Base-by-base conservation (phyloP, 805 yeast species). In the Candida orba region DNA sequence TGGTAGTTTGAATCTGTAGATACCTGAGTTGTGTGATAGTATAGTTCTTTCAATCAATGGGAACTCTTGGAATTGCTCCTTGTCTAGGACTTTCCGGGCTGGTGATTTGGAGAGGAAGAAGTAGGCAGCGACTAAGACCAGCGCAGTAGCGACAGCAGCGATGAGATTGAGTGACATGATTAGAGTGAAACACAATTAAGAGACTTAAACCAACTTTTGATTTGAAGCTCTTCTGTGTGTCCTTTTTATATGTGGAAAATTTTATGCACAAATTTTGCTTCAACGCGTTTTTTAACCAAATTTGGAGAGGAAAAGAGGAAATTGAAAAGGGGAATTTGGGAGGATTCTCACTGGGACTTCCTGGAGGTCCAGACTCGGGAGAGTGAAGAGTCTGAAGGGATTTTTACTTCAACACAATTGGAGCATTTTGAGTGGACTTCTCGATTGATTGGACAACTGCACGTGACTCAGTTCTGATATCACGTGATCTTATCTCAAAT, bases 1-100 rank as follows among this genome's bases (percentile, higher is more conserved):
- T 42, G 96, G 96, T 53, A 91, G 75, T 12, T 82, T 86, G 59
- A 91, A 88, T 59, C 90, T 77, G 68, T 87, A 86, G 46, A 88
- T 66, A 37, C 90, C 85, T 24, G 95, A 76, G 65, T 90, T 88
- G 63, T 85, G 91, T 34, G 84, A 73, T 22, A 91, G 70, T 34
- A 80, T 73, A 23, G 83, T 80, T 67, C 86, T 89, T 60, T 80
- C 78, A 54, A 83, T 76, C 59, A 90, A 70, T 47, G 91, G 91
- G 71, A 88, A 90, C 57, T 82, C 76, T 61, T 78, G 80, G 68
- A 82, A 88, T 42, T 73, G 72, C 50, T 77, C 82, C 34, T 81
- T 76, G 51, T 73, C 73, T 53, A 90, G 72, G 12, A 81, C 84
- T 42, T 47, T 51, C 17, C 55, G 58, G 31, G 49, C 44, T 20